A percentile compares a stretch with the other conserved stretches of the same genome.
Evolutionary conservation across 1,284 basidiomycete species (phyloP).

Genomic region (Peniophora sp.): DNA sequence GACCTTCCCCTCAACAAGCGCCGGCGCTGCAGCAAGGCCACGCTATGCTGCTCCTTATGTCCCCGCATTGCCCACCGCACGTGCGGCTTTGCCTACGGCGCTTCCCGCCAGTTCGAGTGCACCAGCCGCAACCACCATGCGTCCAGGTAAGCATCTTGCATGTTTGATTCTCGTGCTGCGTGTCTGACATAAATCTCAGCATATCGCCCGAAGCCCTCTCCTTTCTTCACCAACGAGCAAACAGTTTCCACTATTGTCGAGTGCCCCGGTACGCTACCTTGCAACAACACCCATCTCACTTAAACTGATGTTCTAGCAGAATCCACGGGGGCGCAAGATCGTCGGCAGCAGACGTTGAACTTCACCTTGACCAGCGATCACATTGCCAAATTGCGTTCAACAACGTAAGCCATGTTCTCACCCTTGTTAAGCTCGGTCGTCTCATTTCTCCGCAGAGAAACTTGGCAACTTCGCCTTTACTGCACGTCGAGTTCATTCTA

Average conservation of each 20-base stretch:
- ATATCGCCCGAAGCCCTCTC: constrained; percentile 73
- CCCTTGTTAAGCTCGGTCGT: background rate
- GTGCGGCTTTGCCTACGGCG: background rate
- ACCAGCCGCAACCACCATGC: background rate
- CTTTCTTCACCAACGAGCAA: constrained; percentile 68
- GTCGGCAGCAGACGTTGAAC: constrained; percentile 50
- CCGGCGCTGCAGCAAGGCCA: background rate
- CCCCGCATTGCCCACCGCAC: background rate
- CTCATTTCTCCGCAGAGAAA: constrained; percentile 34
- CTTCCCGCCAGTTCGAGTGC: background rate
- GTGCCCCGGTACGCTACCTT: constrained; percentile 54
- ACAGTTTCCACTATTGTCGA: constrained; percentile 54
- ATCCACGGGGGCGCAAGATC: constrained; percentile 68
- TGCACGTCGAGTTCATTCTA: constrained; percentile 90
- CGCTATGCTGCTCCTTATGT: background rate
- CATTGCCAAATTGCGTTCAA: constrained; percentile 45
- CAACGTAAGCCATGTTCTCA: constrained; percentile 30
- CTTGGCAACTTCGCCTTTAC: constrained; percentile 81
- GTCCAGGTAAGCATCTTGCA: background rate
- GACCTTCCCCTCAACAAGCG: background rate
- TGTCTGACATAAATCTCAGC: constrained; percentile 28
- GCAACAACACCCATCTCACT: background rate
- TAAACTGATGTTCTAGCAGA: too few relatives aligned
- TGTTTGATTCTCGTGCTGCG: background rate
- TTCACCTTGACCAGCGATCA: constrained; percentile 65